These are phyloP conservation scores for Candida gorgasii DNA, from an alignment of 805 yeast species.

Conservation along the genomic window DNA sequence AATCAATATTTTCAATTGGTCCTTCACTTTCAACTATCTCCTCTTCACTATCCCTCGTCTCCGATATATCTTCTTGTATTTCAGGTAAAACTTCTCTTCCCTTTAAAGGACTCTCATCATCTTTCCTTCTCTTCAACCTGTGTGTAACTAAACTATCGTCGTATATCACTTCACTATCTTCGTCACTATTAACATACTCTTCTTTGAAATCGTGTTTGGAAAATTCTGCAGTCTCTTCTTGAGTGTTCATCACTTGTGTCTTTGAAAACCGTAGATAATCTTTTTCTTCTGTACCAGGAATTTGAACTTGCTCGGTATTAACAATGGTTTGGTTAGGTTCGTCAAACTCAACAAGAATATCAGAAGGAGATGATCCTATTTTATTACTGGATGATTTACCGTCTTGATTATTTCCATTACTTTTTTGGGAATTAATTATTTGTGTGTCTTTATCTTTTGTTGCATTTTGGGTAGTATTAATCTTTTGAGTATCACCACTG, in stretches of 20 bases:
- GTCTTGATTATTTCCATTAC: neutral
- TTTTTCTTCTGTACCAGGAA: constrained; percentile 23
- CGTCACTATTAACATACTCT: constrained; percentile 16
- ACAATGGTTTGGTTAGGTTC: constrained; percentile 1
- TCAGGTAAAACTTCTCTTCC: neutral
- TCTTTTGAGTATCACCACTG: no score
- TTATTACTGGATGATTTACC: neutral
- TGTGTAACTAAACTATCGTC: constrained; percentile 31
- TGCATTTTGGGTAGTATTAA: no score
- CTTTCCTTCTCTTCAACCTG: constrained; percentile 17
- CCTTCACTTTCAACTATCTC: neutral
- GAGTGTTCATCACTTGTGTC: constrained; percentile 33
- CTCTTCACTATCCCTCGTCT: neutral
- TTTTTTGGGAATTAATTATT: neutral
- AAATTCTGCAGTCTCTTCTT: constrained; percentile 17
- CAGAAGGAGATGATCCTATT: neutral
- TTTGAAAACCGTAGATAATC: constrained; percentile 19
- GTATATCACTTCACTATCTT: constrained; percentile 15
- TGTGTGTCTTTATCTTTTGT: neutral
- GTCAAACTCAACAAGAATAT: constrained; percentile 3
- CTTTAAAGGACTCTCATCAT: constrained; percentile 4
- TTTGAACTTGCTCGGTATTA: constrained; percentile 15
- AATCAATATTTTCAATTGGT: no score
- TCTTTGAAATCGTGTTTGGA: constrained; percentile 5
- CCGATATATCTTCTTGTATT: neutral